phyloP scores from a whole-genome alignment of 306 rosid genomes.

The Elaeagnus macrophylla region DNA sequence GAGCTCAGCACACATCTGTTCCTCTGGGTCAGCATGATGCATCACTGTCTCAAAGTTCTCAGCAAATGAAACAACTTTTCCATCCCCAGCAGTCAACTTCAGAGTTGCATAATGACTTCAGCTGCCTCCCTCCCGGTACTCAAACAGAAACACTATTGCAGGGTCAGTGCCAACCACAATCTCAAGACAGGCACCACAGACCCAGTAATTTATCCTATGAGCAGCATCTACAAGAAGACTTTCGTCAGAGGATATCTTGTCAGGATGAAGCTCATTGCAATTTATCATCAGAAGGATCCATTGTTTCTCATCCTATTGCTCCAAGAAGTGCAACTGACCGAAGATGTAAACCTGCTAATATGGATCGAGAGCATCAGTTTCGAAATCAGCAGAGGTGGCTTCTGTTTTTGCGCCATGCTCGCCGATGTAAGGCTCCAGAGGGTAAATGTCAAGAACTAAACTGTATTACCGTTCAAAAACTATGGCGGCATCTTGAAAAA shows the following conservation, averaged over 20 bases:
- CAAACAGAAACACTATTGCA: slow-evolving; percentile 44
- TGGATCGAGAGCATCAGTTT: slow-evolving; percentile 25
- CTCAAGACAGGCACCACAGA: slow-evolving; percentile 30
- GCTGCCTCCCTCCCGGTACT: slow-evolving; percentile 53
- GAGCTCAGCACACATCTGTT: slow-evolving; percentile 45
- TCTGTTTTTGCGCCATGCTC: slow-evolving; percentile 80
- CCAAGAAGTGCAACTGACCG: slow-evolving; percentile 37
- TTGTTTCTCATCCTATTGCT: slow-evolving; percentile 46
- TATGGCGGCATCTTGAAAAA: slow-evolving; percentile 62
- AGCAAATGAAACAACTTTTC: slow-evolving; percentile 48
- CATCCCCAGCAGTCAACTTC: slow-evolving; percentile 41
- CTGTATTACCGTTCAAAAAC: slow-evolving; percentile 53
- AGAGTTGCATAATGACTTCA: slow-evolving; percentile 57
- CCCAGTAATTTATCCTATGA: slow-evolving; percentile 26
- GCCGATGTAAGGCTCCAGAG: slow-evolving; percentile 63
- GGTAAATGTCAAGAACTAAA: slow-evolving; percentile 62
- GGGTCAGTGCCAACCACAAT: slow-evolving; percentile 41
- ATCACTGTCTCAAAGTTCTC: slow-evolving; percentile 53
- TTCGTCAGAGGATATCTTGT: slow-evolving; percentile 42
- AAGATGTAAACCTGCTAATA: slow-evolving; percentile 15
- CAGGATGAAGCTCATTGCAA: slow-evolving; percentile 79
- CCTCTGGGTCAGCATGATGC: slow-evolving; percentile 48
- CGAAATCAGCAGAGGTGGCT: slow-evolving; percentile 88
- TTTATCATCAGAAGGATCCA: slow-evolving; percentile 59
- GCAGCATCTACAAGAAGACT: slow-evolving; percentile 40